phyloP scores from a whole-genome alignment of 106 monocot genomes.

The Dactylorhiza incarnata region DNA sequence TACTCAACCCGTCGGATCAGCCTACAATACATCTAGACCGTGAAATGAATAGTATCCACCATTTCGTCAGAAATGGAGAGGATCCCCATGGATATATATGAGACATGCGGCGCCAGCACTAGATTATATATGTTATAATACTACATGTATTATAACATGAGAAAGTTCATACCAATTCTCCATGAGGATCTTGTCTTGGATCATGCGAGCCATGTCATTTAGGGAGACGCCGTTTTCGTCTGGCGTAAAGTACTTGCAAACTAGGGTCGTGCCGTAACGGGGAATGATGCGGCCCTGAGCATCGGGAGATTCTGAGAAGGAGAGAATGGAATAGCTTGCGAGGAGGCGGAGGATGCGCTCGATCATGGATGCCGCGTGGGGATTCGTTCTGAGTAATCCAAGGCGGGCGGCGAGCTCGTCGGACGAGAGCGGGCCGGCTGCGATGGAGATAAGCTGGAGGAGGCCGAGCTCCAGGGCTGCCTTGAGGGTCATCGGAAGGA shows the following conservation, averaged over 20 bases:
- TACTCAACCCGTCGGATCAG: too few relatives aligned
- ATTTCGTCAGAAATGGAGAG: too few relatives aligned
- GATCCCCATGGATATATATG: too few relatives aligned
- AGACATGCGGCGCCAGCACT: too few relatives aligned
- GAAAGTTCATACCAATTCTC: conserved; percentile 26
- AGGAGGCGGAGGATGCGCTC: conserved; percentile 22
- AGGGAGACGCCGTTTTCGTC: conserved; percentile 14
- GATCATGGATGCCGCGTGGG: conserved; percentile 4
- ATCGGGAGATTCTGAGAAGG: not conserved
- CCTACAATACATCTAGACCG: too few relatives aligned
- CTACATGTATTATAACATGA: too few relatives aligned
- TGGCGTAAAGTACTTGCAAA: conserved; percentile 10
- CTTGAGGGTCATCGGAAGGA: conserved; percentile 20
- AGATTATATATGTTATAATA: too few relatives aligned
- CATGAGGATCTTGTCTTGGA: conserved; percentile 6
- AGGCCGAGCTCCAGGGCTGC: conserved; percentile 14
- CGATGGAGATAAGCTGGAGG: conserved; percentile 7
- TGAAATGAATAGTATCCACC: too few relatives aligned
- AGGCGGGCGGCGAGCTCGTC: not conserved
- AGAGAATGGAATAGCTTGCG: conserved; percentile 10
- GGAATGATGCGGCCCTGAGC: not conserved
- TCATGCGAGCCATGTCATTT: not conserved
- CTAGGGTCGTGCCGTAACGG: conserved; percentile 12
- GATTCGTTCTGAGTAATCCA: conserved; percentile 1
- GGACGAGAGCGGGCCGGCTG: conserved; percentile 9